Evolutionary conservation across 1,139 yeast species (phyloP).

Genomic region (Protomyces inundatus): DNA sequence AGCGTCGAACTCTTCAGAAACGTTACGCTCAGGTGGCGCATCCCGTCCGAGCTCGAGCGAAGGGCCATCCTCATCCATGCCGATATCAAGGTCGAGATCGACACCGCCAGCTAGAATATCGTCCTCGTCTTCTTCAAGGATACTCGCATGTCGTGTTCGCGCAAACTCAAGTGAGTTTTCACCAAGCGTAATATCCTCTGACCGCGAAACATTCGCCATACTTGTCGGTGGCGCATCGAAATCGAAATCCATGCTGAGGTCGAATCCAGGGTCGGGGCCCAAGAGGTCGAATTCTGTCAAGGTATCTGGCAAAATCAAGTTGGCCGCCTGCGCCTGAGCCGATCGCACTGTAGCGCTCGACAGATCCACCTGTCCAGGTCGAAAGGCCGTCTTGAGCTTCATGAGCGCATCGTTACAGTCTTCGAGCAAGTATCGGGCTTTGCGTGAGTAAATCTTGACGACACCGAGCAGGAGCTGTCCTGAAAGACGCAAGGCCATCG

Average conservation of each 20-base stretch:
- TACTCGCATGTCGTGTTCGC: conserved; percentile 5
- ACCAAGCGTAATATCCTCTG: conserved; percentile 24
- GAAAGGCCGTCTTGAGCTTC: conserved; percentile 69
- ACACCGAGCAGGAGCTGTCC: conserved; percentile 88
- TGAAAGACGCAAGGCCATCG: conserved; percentile 74
- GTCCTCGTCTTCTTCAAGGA: conserved; percentile 28
- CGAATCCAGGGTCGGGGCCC: conserved; percentile 32
- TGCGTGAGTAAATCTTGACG: conserved; percentile 78
- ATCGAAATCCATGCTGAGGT: conserved; percentile 22
- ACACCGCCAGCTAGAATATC: conserved; percentile 29
- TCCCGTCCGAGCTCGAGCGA: conserved; percentile 60
- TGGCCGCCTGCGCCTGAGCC: conserved; percentile 40
- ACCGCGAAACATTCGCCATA: conserved; percentile 19
- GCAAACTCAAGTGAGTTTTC: conserved; percentile 13
- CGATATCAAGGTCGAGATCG: conserved; percentile 24
- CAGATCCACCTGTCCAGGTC: conserved; percentile 47
- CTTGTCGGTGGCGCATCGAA: conserved; percentile 15
- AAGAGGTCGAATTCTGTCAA: conserved; percentile 68
- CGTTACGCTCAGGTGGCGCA: conserved; percentile 28
- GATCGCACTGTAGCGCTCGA: conserved; percentile 46
- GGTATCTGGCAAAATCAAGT: conserved; percentile 62
- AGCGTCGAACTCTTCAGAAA: conserved; percentile 32
- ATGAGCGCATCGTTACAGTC: conserved; percentile 77
- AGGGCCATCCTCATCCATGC: conserved; percentile 40
- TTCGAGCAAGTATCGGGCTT: conserved; percentile 75